Conservation (phyloP, 2,329 filamentous ascomycete species). For the Cadophora gregata region DNA sequence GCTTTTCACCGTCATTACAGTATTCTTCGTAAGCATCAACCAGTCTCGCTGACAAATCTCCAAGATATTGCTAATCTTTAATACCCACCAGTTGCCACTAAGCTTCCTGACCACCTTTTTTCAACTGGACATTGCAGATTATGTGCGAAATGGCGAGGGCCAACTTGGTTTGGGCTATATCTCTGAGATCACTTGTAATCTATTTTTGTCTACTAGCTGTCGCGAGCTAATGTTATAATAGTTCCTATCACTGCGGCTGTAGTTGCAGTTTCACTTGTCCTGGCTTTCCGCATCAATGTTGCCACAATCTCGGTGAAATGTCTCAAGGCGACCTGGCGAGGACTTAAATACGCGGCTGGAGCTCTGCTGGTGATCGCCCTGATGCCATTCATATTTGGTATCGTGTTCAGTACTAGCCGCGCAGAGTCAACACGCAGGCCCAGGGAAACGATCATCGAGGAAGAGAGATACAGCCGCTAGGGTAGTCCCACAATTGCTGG, state of each 20-base stretch:
- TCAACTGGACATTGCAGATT: not conserved
- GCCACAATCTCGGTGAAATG: not conserved
- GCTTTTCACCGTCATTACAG: constrained; percentile 16
- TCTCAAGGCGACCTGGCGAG: not conserved
- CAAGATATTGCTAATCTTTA: not conserved
- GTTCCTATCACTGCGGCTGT: constrained; percentile 11
- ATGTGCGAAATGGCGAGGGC: constrained; percentile 1
- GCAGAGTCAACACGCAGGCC: not conserved
- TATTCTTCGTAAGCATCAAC: constrained; percentile 1
- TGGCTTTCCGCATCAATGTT: constrained; percentile 3
- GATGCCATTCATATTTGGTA: not conserved
- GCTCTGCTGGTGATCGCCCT: not conserved
- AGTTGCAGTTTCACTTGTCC: not conserved
- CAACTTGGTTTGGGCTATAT: constrained; percentile 1
- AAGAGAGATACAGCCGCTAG: constrained; percentile 1
- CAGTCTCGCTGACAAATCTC: not conserved
- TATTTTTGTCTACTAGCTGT: not conserved
- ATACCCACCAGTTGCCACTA: not conserved
- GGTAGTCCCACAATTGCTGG: not conserved
- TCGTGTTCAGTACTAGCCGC: not conserved
- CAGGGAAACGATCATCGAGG: not conserved
- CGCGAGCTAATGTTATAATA: not conserved
- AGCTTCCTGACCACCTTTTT: constrained; percentile 7
- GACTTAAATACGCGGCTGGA: not conserved
- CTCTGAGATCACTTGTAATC: constrained; percentile 9